Percentiles rank a stretch among this genome's conserved stretches.
Conservation (phyloP, 257 asterid genomes). For the Solanum chiquidenum region DNA sequence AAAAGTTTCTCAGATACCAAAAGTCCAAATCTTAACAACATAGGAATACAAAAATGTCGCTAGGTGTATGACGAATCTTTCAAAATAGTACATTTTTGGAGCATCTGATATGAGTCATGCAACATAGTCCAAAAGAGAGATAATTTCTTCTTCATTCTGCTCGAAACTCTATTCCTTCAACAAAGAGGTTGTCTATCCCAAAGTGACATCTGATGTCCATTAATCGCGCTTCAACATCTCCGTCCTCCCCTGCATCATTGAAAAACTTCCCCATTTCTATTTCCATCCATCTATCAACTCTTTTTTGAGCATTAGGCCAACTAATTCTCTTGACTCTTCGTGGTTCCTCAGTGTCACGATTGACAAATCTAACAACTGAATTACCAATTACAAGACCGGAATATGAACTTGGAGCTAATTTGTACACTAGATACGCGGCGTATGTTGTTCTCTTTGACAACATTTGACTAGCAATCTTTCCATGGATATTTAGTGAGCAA, state of each 20-base stretch:
- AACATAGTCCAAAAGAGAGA: not conserved
- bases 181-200: conserved; percentile 3
- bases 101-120: not conserved
- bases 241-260: not conserved
- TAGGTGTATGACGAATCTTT: not conserved
- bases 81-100: not conserved
- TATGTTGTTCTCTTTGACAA: conserved; percentile 1
- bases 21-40: not conserved
- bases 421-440: conserved; percentile 40
- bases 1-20: not conserved
- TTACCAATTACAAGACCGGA: conserved; percentile 5
- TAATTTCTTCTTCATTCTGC: not conserved
- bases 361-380: conserved; percentile 2
- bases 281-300: conserved; percentile 12
- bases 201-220: not conserved
- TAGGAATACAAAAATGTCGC: no score
- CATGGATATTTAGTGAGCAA: conserved; percentile 51
- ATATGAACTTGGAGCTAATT: not conserved
- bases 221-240: conserved; percentile 1
- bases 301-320: not conserved
- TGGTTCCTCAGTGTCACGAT: not conserved
- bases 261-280: not conserved
- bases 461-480: conserved; percentile 21
- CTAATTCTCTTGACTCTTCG: not conserved
- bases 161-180: conserved; percentile 31